phyloP scores from a whole-genome alignment of 176 grass and related monocot species.

The Poa pratensis region DNA sequence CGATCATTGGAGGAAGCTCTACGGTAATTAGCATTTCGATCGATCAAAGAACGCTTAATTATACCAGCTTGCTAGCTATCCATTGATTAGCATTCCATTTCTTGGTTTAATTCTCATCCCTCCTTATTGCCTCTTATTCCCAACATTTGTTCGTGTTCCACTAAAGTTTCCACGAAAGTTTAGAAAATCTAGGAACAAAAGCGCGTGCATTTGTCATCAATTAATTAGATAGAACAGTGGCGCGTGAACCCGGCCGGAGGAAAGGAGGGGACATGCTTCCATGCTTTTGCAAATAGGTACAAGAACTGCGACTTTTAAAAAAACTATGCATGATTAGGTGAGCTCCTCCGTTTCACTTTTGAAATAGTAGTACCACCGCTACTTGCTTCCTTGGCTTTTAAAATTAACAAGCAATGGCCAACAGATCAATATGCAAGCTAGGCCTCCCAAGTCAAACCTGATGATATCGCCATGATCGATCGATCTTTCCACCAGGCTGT shows the following conservation, averaged over 20 bases:
- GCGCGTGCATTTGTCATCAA: not conserved
- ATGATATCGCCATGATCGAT: conserved; percentile 1
- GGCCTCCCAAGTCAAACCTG: conserved; percentile 52
- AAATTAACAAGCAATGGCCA: not conserved
- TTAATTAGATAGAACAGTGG: conserved; percentile 25
- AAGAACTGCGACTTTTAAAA: conserved; percentile 26
- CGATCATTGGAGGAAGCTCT: conserved; percentile 90
- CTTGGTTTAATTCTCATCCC: not conserved
- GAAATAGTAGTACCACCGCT: not conserved
- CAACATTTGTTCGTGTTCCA: not conserved
- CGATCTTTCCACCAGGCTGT: conserved; percentile 54
- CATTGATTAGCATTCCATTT: not conserved
- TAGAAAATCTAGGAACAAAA: not conserved
- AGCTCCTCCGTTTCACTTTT: conserved; percentile 42
- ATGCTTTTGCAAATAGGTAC: conserved; percentile 60
- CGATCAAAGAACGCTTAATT: not conserved
- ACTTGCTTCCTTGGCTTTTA: conserved; percentile 5
- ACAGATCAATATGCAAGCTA: conserved; percentile 2
- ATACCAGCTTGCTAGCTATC: not conserved
- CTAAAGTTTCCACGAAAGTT: not conserved
- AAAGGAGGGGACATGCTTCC: conserved; percentile 60
- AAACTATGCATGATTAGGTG: conserved; percentile 46
- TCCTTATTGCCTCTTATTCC: not conserved
- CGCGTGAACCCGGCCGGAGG: conserved; percentile 49
- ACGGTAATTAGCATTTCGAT: conserved; percentile 46